Evolutionary conservation across 169 alveolate species (phyloP).

Genomic region (Amoebophrya sp.): DNA sequence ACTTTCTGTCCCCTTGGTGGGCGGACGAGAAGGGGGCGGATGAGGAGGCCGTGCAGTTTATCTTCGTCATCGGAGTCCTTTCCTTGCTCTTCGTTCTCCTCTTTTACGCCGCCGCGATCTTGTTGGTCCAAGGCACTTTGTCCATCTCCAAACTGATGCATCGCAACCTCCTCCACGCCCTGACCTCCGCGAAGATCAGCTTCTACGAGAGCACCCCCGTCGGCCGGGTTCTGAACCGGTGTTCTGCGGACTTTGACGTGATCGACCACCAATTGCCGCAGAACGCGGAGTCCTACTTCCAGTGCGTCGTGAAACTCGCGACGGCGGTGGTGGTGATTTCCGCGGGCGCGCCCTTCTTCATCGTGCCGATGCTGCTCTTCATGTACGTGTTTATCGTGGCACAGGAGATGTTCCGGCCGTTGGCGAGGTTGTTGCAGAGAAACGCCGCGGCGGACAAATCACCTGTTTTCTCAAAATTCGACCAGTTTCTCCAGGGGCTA

Average conservation of each 20-base stretch:
- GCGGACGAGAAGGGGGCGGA: not conserved
- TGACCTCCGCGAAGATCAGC: not conserved
- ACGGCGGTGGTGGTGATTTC: not conserved
- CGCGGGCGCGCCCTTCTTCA: not conserved
- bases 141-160: not conserved
- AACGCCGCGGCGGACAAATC: not conserved
- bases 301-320: not conserved
- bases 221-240: not conserved
- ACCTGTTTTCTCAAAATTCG: not conserved
- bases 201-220: not conserved
- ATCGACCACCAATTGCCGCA: not conserved
- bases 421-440: not conserved
- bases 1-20: conserved; percentile 2
- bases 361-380: not conserved
- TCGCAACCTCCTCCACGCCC: not conserved
- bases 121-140: not conserved
- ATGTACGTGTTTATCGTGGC: not conserved
- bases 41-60: not conserved
- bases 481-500: not conserved
- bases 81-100: not conserved
- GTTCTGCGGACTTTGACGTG: not conserved
- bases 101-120: not conserved
- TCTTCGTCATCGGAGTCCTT: not conserved
- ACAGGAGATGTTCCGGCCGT: not conserved
- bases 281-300: not conserved